Evolutionary conservation across 371 early-diverging fungal species (phyloP).

Genomic region (Apophysomyces variabilis): DNA sequence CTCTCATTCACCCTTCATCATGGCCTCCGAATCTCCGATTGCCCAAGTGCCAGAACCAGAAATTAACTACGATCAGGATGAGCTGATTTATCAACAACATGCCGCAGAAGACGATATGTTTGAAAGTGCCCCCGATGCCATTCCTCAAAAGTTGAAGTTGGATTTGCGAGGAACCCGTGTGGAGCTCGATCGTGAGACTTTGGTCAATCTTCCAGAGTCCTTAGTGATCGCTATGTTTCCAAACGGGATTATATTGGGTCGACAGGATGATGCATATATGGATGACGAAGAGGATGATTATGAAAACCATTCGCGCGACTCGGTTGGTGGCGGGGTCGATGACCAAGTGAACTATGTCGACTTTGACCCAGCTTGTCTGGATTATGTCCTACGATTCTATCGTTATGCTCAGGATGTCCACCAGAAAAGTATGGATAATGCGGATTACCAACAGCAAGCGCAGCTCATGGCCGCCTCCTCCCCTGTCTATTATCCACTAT

Average conservation of each 20-base stretch:
- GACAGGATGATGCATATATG: constrained; percentile 49
- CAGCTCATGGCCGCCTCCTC: constrained; percentile 36
- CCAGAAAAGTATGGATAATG: constrained; percentile 24
- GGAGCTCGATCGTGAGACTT: constrained; percentile 73
- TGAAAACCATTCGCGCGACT: constrained; percentile 57
- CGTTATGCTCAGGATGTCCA: constrained; percentile 33
- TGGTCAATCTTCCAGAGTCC: constrained; percentile 77
- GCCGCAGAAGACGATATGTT: constrained; percentile 38
- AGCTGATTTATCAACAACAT: constrained; percentile 41
- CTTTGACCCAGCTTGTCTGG: constrained; percentile 67
- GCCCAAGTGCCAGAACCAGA: constrained; percentile 45
- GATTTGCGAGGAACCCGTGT: constrained; percentile 76
- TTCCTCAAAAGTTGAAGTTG: constrained; percentile 66
- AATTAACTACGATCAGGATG: constrained; percentile 30
- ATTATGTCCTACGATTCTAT: constrained; percentile 66
- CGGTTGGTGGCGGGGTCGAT: constrained; percentile 42
- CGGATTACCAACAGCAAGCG: constrained; percentile 6
- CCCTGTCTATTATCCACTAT: constrained; percentile 56
- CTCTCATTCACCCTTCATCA: constrained; percentile 8
- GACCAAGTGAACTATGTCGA: constrained; percentile 65
- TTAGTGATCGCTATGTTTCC: constrained; percentile 86
- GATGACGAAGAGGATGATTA: constrained; percentile 55
- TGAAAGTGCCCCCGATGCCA: constrained; percentile 41
- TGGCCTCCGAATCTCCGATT: constrained; percentile 51
- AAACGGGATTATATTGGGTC: constrained; percentile 70